phyloP scores from a whole-genome alignment of 768 basidiomycete genomes.

The Galerina sulciceps region DNA sequence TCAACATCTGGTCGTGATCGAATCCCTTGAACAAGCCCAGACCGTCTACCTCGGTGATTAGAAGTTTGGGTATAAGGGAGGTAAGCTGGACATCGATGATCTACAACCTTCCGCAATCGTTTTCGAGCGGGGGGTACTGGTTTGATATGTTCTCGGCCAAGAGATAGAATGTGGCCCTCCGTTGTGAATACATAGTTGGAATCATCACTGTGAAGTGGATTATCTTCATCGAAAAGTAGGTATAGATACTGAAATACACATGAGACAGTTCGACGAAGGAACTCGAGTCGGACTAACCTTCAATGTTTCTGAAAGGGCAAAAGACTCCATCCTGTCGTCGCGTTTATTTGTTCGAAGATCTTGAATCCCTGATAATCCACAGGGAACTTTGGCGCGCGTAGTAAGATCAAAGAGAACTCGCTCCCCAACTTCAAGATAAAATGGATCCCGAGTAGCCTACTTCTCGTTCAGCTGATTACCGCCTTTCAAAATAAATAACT shows the following conservation, averaged over 20 bases:
- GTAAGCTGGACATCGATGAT: conserved; percentile 79
- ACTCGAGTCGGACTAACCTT: conserved; percentile 54
- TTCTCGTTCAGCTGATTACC: conserved; percentile 9
- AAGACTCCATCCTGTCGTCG: conserved; percentile 97
- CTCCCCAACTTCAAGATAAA: conserved; percentile 92
- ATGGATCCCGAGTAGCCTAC: conserved; percentile 90
- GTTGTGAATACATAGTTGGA: conserved; percentile 94
- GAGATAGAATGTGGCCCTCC: conserved; percentile 86
- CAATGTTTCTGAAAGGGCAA: conserved; percentile 90
- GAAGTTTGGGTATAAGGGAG: conserved; percentile 42
- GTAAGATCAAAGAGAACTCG: conserved; percentile 78
- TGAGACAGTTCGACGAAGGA: neutral
- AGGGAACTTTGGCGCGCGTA: conserved; percentile 77
- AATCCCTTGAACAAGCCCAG: conserved; percentile 69
- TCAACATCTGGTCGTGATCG: conserved; percentile 77
- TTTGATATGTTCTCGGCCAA: conserved; percentile 59
- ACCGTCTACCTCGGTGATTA: conserved; percentile 31
- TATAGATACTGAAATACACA: conserved; percentile 76
- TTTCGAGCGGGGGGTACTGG: conserved; percentile 62
- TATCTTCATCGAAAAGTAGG: conserved; percentile 88
- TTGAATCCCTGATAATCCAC: conserved; percentile 83
- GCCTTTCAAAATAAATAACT: conserved; percentile 23
- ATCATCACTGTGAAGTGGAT: conserved; percentile 72
- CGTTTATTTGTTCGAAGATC: conserved; percentile 78
- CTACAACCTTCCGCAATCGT: conserved; percentile 64